phyloP scores from a whole-genome alignment of 345 rosid genomes.

The Clausena lansium region DNA sequence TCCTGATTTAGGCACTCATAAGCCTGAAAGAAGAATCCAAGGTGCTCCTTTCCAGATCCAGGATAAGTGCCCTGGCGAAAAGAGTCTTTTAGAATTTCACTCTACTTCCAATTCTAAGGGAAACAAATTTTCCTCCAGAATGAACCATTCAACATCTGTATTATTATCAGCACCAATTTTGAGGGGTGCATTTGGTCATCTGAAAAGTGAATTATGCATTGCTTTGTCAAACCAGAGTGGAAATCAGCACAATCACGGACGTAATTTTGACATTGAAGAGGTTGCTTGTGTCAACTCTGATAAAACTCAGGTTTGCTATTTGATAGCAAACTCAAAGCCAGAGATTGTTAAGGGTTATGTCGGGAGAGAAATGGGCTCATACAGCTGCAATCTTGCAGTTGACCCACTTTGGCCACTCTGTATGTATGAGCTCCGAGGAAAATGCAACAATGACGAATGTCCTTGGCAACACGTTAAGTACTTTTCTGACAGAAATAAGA shows the following conservation, averaged over 20 bases:
- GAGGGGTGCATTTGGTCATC: slow-evolving; percentile 55
- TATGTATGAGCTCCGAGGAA: slow-evolving; percentile 92
- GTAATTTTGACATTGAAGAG: slow-evolving; percentile 13
- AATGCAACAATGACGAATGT: slow-evolving; percentile 91
- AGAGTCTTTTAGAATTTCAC: slow-evolving; percentile 16
- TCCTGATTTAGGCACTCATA: slow-evolving; percentile 41
- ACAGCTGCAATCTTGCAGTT: slow-evolving; percentile 46
- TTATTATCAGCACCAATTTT: slow-evolving; percentile 36
- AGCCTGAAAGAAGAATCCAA: slow-evolving; percentile 33
- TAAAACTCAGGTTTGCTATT: slow-evolving; percentile 26
- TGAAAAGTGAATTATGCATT: slow-evolving; percentile 37
- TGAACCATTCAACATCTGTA: slow-evolving; percentile 21
- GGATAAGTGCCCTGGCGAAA: slow-evolving; percentile 23
- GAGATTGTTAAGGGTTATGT: slow-evolving; percentile 21
- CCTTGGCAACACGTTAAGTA: slow-evolving; percentile 89
- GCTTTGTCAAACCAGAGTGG: slow-evolving; percentile 24
- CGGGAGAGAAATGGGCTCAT: slow-evolving; percentile 44
- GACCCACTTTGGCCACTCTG: slow-evolving; percentile 89
- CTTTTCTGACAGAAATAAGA: slow-evolving; percentile 34
- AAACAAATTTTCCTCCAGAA: slow-evolving; percentile 26
- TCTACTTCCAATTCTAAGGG: slow-evolving; percentile 31
- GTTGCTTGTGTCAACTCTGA: slow-evolving; percentile 28
- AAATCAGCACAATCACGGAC: slow-evolving; percentile 22
- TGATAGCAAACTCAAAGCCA: slow-evolving; percentile 25
- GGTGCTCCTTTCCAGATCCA: slow-evolving; percentile 32